Base-by-base conservation (phyloP, 352 stramenopile species). In the Plasmopara viticola region DNA sequence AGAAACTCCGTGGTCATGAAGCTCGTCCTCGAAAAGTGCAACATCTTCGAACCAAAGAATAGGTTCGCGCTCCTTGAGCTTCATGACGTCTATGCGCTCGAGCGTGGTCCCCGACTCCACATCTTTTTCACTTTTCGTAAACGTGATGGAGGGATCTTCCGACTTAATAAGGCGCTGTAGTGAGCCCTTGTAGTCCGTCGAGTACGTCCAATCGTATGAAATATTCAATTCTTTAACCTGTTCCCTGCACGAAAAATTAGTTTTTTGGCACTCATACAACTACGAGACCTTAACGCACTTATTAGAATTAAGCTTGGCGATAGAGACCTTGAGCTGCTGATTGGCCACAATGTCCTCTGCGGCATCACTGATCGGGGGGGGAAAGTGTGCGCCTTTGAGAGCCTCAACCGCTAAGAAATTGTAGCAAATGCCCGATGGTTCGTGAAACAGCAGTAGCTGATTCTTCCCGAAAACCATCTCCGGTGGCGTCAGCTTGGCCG, bases 391-490 rank as follows among this genome's bases (percentile, higher is more conserved):
- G 25, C 79, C 70, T 35, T 86, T 86, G 18, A 92, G 66, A 48
- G 82, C 78, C 45, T 92, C 82, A 8, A 87, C 64, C 10, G 79
- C 78, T 20, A 90, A 49, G 18, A 92, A 92, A 53, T 82, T 86
- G 67, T 87, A 86, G 56, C 69, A 83, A 33, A 92, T 60, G 20
- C 79, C 79, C 15, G 72, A 78, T 1, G 75, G 63, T 46, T 86
- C 72, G 58, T 92, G 82, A 62, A 74, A 75, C 49, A 92, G 56
- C 10, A 90, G 49, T 51, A 92, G 47, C 53, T 92, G 82, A 57
- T 92, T 92, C 52, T 86, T 77, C 46, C 82, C 82, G 55, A 90
- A 92, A 20, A 92, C 82, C 82, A 92, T 92, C 73, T 92, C 82
- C 12, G 82, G 82, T 18, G 81, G 78, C 51, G 81, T 91, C 62